Base-by-base conservation (phyloP, 2,329 filamentous ascomycete species). In the Cladosporium sp. region DNA sequence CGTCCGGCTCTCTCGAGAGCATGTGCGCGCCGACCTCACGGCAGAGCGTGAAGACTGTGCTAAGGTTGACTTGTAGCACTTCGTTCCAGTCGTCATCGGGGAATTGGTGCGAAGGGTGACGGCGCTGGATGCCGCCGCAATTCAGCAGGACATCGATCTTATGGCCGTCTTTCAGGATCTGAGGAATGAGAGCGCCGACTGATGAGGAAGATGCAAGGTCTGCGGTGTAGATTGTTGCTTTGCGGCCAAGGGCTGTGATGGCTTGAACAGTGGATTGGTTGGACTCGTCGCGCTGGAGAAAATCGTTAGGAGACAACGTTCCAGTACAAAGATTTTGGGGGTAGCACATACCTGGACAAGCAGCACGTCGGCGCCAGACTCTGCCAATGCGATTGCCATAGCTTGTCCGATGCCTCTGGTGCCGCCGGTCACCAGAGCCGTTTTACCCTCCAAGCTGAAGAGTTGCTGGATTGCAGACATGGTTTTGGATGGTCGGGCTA, bases 1-100 rank as follows among this genome's bases (percentile, higher is more conserved):
- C 50, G 65, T 69, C 54, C 57, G 65, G 39, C 64, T 67, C 39
- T 64, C 67, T 47, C 64, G 67, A 51, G 60, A 65, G 6, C 63
- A 61, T 8, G 65, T 56, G 38, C 61, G 25, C 7, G 59, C 63
- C 17, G 61, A 67, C 55, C 64, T 69, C 47, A 61, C 90, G 86
- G 75, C 85, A 80, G 58, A 95, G 80, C 0, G 85, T 84, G 76
- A 96, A 96, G 56, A 94, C 89, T 43, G 88, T 82, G 69, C 83
- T 88, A 47, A 69, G 37, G 43, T 68, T 69, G 11, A 68, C 60
- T 45, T 68, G 64, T 30, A 68, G 25, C 14, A 68, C 66, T 11
- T 60, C 51, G 15, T 69, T 66, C 54, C 67, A 69, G 19, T 71
- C 67, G 12, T 66, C 62, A 38, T 71, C 66, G 1, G 68, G 65